Conservation (phyloP, 2,329 filamentous ascomycete genomes). For the Stromatinia cepivora region DNA sequence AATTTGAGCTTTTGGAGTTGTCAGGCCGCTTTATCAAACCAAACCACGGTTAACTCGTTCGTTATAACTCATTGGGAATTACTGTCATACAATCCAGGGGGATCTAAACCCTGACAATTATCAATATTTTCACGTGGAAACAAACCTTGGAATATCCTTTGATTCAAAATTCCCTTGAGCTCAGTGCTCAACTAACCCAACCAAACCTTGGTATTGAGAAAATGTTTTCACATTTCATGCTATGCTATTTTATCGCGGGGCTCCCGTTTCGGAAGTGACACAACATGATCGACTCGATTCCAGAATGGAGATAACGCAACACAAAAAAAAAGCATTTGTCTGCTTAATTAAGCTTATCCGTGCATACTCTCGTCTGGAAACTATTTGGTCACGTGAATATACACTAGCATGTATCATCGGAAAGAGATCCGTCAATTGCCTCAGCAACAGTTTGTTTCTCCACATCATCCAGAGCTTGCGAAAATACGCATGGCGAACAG, state of each 20-base stretch:
- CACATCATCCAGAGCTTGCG: constrained; percentile 1
- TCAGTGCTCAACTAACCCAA: neutral
- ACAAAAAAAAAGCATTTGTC: constrained; percentile 14
- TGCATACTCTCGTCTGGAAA: neutral
- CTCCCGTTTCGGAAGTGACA: constrained; percentile 25
- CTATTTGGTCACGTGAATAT: constrained; percentile 7
- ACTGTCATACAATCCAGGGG: neutral
- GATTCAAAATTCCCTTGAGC: neutral
- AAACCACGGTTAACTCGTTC: neutral
- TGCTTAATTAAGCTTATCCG: constrained; percentile 25
- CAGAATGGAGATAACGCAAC: constrained; percentile 4
- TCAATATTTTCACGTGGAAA: neutral
- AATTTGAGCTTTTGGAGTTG: neutral
- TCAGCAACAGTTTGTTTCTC: constrained; percentile 18
- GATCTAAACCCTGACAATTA: constrained; percentile 10
- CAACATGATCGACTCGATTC: constrained; percentile 19
- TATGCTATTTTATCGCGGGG: neutral
- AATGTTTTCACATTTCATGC: neutral
- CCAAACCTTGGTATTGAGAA: neutral
- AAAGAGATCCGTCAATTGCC: constrained; percentile 16
- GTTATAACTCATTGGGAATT: constrained; percentile 11
- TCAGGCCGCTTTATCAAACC: constrained; percentile 15
- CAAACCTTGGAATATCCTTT: neutral
- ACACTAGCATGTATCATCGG: neutral
- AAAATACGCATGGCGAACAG: constrained; percentile 24